Evolutionary conservation across 176 grass and related monocot species (phyloP), one percentile per base, ranked within the genome.

Genomic region (Areca catechu): DNA sequence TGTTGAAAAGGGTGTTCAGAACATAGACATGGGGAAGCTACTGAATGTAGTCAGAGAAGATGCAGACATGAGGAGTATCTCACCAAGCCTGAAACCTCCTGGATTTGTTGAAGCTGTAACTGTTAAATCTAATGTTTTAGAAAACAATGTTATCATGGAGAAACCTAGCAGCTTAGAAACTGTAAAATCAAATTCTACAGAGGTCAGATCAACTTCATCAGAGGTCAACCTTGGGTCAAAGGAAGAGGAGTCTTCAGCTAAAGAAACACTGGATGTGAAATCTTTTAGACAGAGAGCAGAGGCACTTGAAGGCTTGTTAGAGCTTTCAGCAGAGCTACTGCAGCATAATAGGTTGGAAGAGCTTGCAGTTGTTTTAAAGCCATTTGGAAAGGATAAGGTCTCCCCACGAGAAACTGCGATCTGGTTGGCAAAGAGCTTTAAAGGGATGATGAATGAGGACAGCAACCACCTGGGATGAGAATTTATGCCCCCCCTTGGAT

Each of bases 401-500:
- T 99, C 94, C 0, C 94, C 94, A 0, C 65, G 94, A 76, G 94
- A 99, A 88, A 99, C 94, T 3, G 94, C 84, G 1, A 99, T 99
- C 24, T 99, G 94, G 94, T 63, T 99, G 71, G 94, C 88, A 15
- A 99, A 88, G 83, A 99, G 94, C 77, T 89, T 99, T 29, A 85
- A 89, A 77, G 94, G 94, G 62, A 85, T 93, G 87, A 98, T 98
- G 94, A 93, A 71, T 63, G 94, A 98, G 15, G 94, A 93, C 61
- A 71, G 75, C 19, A 85, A 63, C 19, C 81, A 84, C 47, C 70
- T 71, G 23, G 64, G 17, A 34, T 90, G 74, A 85, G 58, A 69
- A 37, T 34, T 67, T 49, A 28, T 68, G 52, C 4, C 49, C 19
- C 10, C 48, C 57, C 24, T 29, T 59, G 4, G 16, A 43, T 56